These are phyloP conservation scores for Vaccinium darrowii DNA, from an alignment of 148 eudicot species.

Conservation along the genomic window DNA sequence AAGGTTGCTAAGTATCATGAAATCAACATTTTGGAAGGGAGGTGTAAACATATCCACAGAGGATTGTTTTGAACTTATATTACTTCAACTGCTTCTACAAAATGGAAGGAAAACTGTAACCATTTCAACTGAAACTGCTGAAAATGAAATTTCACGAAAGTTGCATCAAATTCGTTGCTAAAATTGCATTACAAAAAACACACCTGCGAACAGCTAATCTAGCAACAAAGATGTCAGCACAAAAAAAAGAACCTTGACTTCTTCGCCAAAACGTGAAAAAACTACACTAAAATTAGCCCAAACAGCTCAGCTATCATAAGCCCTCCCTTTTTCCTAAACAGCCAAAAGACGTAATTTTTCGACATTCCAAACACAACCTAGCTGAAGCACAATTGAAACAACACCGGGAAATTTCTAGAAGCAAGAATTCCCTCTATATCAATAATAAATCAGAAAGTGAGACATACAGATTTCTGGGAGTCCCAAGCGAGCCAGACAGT, in stretches of 20 bases:
- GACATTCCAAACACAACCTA: not conserved
- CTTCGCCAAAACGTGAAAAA: not conserved
- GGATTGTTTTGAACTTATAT: not conserved
- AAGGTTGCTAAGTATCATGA: not conserved
- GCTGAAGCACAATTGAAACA: not conserved
- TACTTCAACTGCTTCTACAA: not conserved
- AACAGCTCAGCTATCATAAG: not conserved
- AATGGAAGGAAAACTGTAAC: not conserved
- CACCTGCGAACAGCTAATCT: not conserved
- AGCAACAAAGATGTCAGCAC: not conserved
- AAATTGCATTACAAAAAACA: not conserved
- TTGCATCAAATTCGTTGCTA: not conserved
- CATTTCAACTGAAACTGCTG: not conserved
- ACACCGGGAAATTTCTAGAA: too few species aligned
- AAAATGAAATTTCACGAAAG: not conserved
- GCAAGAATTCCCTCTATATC: not conserved
- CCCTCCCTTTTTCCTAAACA: not conserved
- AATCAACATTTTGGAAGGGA: not conserved
- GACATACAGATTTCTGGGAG: constrained; percentile 20
- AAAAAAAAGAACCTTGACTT: not conserved
- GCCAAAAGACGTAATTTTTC: not conserved
- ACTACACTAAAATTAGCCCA: not conserved
- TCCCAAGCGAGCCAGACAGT: constrained; percentile 47
- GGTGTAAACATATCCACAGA: not conserved
- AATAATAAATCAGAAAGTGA: not conserved